Evolutionary conservation across 768 basidiomycete species (phyloP), one percentile per base, ranked within the genome.

Genomic region (Lentinula boryana): DNA sequence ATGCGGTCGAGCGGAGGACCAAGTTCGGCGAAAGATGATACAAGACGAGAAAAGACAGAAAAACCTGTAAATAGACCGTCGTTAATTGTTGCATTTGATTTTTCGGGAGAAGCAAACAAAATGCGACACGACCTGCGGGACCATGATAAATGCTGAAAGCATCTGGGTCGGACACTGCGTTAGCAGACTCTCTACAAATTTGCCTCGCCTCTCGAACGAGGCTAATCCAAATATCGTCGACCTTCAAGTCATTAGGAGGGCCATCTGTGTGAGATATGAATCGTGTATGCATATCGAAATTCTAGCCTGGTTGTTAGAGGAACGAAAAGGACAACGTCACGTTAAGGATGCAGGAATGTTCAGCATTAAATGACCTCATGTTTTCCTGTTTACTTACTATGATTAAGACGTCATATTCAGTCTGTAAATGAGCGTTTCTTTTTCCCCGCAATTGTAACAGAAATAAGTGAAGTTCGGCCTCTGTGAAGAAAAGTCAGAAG

Each of bases 1-100:
- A 60, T 35, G 31, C 40, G 48, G 38, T 60, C 58, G 21, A 41
- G 46, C 4, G 58, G 58, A 51, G 58, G 58, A 52, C 58, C 58
- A 9, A 60, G 38, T 15, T 60, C 58, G 32, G 50, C 6, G 18
- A 60, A 60, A 3, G 58, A 50, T 8, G 58, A 51, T 18, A 60
- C 58, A 9, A 41, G 33, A 12, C 58, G 46, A n/a, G 58, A 32
- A 10, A 60, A 40, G 5, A 60, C 48, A 41, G 48, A 15, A 44
- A 50, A 48, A 0, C 57, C 57, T 58, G 35, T 31, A 35, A 35
- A 53, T 33, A n/a, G 18, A 32, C 5, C 2, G 32, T 33, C 16
- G n/a, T 18, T 27, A 38, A 33, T 35, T 12, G 53, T n/a, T 56
- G 10, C 15, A 49, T 7, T 10, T 21, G 8, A 48, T 18, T 49